Percentiles rank a stretch among this genome's conserved stretches.
Evolutionary conservation across 2,329 filamentous ascomycete genomes (phyloP).

Genomic region (Penicillium fuscoglaucum): DNA sequence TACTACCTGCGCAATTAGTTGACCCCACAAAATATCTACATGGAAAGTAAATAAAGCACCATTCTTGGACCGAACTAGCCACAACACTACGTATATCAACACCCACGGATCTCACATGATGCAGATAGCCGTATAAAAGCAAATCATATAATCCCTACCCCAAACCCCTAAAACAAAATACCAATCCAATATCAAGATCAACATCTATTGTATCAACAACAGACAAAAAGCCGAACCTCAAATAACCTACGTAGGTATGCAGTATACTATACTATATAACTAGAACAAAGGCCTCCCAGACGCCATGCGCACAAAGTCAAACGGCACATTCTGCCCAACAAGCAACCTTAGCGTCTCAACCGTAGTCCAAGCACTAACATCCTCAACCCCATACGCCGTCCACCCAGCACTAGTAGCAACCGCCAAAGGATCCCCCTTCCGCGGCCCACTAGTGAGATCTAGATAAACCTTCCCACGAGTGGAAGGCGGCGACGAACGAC

Average conservation of each 20-base stretch:
- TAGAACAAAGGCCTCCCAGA: constrained; percentile 58
- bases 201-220: not conserved
- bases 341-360: constrained; percentile 76
- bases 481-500: constrained; percentile 37
- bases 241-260: not conserved
- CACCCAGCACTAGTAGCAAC: constrained; percentile 75
- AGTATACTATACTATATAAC: constrained; percentile 3
- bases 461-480: constrained; percentile 69
- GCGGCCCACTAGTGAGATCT: constrained; percentile 69
- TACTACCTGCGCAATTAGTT: not conserved
- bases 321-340: constrained; percentile 83
- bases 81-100: not conserved
- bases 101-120: not conserved
- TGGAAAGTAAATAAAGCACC: not conserved
- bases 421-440: constrained; percentile 67
- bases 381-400: constrained; percentile 74
- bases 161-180: not conserved
- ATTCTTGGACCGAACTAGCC: not conserved
- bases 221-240: constrained; percentile 1
- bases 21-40: not conserved
- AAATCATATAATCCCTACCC: not conserved
- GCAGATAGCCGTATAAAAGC: not conserved
- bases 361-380: constrained; percentile 80
- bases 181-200: not conserved
- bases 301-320: constrained; percentile 80